Base-by-base conservation (phyloP, 106 monocot genomes). In the Allium cepa region DNA sequence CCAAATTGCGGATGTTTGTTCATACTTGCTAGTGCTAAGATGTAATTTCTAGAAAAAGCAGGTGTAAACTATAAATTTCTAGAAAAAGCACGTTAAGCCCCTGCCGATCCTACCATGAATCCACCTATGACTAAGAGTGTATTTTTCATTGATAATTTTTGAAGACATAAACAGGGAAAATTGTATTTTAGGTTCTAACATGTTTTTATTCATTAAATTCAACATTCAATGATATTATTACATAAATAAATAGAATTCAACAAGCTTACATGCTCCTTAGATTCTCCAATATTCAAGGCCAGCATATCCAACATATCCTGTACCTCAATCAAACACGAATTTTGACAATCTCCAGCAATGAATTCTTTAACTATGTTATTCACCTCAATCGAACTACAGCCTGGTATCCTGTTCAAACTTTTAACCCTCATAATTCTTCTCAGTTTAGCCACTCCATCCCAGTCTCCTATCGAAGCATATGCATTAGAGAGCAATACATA, bases 351-450 rank as follows among this genome's bases (percentile, higher is more conserved):
- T 28, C 83, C 79, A 7, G 81, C 79, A 2, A 81, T 58, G 60
- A 88, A 93, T 62, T 88, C 88, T 7, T 52, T 62, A 56, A 93
- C 83, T 26, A 26, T 73, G 62, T 84, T 74, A 67, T 71, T 66
- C 63, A 93, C 77, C 75, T 86, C 81, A 22, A 93, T 83, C n/a
- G 61, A 75, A 70, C 93, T 93, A 64, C 88, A 85, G 26, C 85
- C 93, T 14, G 93, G 85, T n/a, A 59, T 79, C 79, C 85, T 93
- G 79, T 69, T 83, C 88, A 78, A 68, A 27, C 69, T 78, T 62
- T 62, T 76, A 2, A 65, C 66, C 63, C 81, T 71, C 36, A 93
- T 83, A 65, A 75, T 28, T 53, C 68, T 81, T 79, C 93, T 85
- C 69, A 73, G 53, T 46, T 45, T 75, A 10, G 77, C 78, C 36